Evolutionary conservation across 2,329 filamentous ascomycete species (phyloP).

Genomic region (Metarhizium guizhouense): DNA sequence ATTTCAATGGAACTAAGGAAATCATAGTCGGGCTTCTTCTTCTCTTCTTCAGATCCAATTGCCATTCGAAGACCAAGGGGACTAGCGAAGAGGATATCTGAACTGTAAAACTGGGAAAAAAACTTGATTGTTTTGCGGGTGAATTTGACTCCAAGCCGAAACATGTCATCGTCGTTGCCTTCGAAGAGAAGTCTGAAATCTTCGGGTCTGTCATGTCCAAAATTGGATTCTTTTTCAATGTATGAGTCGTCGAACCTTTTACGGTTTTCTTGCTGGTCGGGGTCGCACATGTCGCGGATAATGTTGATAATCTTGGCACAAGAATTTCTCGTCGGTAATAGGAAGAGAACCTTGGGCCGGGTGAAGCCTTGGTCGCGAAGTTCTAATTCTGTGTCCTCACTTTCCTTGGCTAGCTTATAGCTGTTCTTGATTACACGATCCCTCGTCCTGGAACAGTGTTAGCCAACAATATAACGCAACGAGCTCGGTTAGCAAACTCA

Average conservation of each 20-base stretch:
- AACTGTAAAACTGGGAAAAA: constrained; percentile 92
- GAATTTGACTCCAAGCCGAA: constrained; percentile 91
- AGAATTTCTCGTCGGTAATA: constrained; percentile 81
- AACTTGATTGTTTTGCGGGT: constrained; percentile 93
- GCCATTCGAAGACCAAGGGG: constrained; percentile 84
- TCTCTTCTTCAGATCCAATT: constrained; percentile 66
- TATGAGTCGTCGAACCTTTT: constrained; percentile 87
- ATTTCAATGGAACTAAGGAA: constrained; percentile 92
- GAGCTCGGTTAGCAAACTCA: constrained; percentile 24
- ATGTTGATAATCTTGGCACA: constrained; percentile 71
- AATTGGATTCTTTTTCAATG: constrained; percentile 53
- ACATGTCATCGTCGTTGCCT: constrained; percentile 96
- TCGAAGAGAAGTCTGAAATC: constrained; percentile 87
- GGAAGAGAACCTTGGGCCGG: constrained; percentile 81
- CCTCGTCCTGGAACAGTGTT: constrained; percentile 50
- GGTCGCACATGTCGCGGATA: constrained; percentile 66
- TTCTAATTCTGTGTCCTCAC: constrained; percentile 57
- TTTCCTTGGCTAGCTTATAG: constrained; percentile 61
- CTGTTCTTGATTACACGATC: constrained; percentile 92
- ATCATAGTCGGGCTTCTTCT: constrained; percentile 64
- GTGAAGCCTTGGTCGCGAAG: constrained; percentile 92
- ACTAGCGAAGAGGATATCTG: constrained; percentile 87
- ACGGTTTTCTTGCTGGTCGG: constrained; percentile 90
- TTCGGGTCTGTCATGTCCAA: constrained; percentile 65
- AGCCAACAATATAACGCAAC: neutral